phyloP scores from a whole-genome alignment of 192 early-diverging fungal genomes.

The Coemansia erecta region DNA sequence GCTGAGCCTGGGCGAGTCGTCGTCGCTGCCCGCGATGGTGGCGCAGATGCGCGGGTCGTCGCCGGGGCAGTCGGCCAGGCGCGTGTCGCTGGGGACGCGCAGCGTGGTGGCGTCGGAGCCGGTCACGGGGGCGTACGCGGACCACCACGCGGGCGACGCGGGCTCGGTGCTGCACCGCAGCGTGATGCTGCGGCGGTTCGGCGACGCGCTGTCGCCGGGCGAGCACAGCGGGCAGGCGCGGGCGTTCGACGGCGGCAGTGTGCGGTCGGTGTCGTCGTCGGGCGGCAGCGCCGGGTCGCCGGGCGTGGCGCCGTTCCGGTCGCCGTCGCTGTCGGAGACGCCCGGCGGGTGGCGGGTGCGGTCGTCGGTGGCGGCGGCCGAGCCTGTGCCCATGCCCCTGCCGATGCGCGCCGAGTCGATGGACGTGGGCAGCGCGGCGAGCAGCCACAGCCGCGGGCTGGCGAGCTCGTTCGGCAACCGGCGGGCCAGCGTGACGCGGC shows the following conservation, averaged over 20 bases:
- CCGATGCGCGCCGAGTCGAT: too few relatives aligned
- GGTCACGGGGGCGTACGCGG: too few relatives aligned
- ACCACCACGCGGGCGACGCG: conserved; percentile 19
- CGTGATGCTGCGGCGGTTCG: conserved; percentile 40
- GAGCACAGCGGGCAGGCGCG: conserved; percentile 27
- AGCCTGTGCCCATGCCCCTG: too few relatives aligned
- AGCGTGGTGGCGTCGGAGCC: not conserved
- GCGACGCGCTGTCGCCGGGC: conserved; percentile 37
- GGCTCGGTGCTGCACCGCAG: conserved; percentile 42
- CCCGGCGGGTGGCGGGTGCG: conserved; percentile 1
- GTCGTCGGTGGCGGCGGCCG: too few relatives aligned
- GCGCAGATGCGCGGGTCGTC: too few relatives aligned
- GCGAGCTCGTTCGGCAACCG: conserved; percentile 53
- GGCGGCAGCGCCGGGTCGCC: conserved; percentile 36
- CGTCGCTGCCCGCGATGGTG: conserved; percentile 28
- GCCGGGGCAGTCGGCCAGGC: too few relatives aligned
- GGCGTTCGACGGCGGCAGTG: conserved; percentile 3
- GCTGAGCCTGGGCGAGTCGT: conserved; percentile 35
- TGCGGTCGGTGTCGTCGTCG: conserved; percentile 18
- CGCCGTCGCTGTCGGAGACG: conserved; percentile 47
- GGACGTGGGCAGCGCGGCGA: conserved; percentile 21
- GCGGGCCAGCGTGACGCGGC: conserved; percentile 17
- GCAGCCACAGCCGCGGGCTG: conserved; percentile 40
- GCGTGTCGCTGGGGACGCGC: conserved; percentile 3
- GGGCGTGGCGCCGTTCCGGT: conserved; percentile 52